Evolutionary conservation across 2,329 filamentous ascomycete species (phyloP).

Genomic region (Aspergillus floridensis): DNA sequence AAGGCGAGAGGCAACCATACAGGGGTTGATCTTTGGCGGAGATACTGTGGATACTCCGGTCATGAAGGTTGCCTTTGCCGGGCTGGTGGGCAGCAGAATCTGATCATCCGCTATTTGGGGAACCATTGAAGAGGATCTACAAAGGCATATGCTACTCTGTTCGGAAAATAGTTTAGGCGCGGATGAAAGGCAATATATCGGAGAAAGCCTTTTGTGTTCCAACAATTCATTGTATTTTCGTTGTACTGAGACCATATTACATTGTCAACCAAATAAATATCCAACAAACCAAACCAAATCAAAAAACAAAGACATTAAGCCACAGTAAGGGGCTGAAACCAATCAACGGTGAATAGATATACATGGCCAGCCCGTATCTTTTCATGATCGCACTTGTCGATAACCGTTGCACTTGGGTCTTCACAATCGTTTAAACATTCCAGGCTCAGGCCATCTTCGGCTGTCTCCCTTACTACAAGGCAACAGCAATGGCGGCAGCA

Average conservation of each 20-base stretch:
- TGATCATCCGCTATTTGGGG: not conserved
- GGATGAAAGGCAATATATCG: too few relatives aligned
- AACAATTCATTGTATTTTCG: not conserved
- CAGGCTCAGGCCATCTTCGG: not conserved
- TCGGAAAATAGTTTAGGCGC: too few relatives aligned
- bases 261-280: not conserved
- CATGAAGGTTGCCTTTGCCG: not conserved
- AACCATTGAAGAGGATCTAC: not conserved
- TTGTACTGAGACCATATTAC: not conserved
- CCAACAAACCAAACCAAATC: not conserved
- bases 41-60: not conserved
- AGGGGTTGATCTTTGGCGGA: not conserved
- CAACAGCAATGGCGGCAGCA: constrained; percentile 12
- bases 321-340: not conserved
- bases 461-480: constrained; percentile 13
- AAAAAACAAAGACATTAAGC: not conserved
- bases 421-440: not conserved
- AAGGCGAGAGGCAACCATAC: too few relatives aligned
- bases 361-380: constrained; percentile 1
- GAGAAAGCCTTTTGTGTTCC: too few relatives aligned
- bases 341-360: not conserved
- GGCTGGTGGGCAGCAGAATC: not conserved
- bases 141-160: too few relatives aligned
- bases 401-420: not conserved
- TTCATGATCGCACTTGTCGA: not conserved